Conservation (phyloP, 495 filamentous ascomycete species). For the Xylaria palmicola region DNA sequence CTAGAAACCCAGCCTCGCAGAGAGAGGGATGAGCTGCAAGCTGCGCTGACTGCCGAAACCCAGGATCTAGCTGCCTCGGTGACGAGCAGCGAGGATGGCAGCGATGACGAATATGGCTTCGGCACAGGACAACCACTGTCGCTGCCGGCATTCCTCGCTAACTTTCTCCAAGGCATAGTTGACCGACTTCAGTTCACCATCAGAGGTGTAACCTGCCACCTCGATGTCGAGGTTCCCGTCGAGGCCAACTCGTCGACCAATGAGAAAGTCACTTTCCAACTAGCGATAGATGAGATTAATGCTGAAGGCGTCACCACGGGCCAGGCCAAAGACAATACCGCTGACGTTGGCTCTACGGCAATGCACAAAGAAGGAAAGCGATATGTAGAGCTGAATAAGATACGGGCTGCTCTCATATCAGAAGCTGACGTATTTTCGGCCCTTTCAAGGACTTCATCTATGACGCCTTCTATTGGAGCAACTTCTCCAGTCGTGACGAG, state of each 20-base stretch:
- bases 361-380: conserved; percentile 61
- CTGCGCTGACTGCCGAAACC: conserved; percentile 67
- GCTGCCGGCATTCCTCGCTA: conserved; percentile 77
- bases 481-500: conserved; percentile 35
- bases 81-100: conserved; percentile 57
- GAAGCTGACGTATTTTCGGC: conserved; percentile 72
- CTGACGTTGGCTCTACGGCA: conserved; percentile 20
- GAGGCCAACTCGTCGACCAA: conserved; percentile 52
- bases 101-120: conserved; percentile 61
- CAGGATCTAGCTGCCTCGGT: conserved; percentile 60
- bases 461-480: conserved; percentile 60
- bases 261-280: conserved; percentile 60
- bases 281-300: conserved; percentile 64
- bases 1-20: conserved; percentile 73
- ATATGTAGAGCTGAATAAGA: conserved; percentile 59
- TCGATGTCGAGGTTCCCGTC: conserved; percentile 63
- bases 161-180: conserved; percentile 76
- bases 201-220: conserved; percentile 52
- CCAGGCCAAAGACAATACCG: conserved; percentile 11
- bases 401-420: conserved; percentile 66
- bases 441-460: conserved; percentile 58
- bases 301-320: conserved; percentile 62
- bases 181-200: conserved; percentile 76
- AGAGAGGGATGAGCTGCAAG: conserved; percentile 73
- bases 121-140: conserved; percentile 74